These are phyloP conservation scores for Rutidosis leptorrhynchoides DNA, from an alignment of 129 eudicot genomes.

Conservation along the genomic window DNA sequence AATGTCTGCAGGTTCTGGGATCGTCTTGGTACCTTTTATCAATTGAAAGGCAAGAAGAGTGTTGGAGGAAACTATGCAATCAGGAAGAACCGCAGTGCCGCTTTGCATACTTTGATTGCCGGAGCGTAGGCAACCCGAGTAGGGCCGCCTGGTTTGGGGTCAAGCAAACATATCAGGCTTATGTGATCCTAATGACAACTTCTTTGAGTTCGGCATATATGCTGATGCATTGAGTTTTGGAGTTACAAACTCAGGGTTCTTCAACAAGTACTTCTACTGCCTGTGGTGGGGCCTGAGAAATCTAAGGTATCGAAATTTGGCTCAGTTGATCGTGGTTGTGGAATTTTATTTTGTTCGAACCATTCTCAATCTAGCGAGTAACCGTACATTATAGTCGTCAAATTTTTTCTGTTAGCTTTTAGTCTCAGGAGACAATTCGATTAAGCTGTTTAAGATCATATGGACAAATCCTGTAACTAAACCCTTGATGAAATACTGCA, in stretches of 20 bases:
- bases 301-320: no score
- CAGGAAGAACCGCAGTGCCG: slow-evolving; percentile 43
- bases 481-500: slow-evolving; percentile 28
- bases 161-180: slow-evolving; percentile 48
- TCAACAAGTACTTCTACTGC: slow-evolving; percentile 72
- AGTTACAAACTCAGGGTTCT: slow-evolving; percentile 54
- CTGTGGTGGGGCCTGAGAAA: slow-evolving; percentile 82
- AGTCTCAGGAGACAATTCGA: no score
- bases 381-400: background rate
- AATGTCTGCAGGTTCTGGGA: slow-evolving; percentile 68
- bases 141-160: slow-evolving; percentile 46
- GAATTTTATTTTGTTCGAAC: no score
- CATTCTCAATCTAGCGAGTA: no score
- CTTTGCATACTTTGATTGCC: slow-evolving; percentile 52
- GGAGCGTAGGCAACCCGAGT: slow-evolving; percentile 23
- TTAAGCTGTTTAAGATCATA: no score
- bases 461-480: no score
- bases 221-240: slow-evolving; percentile 53
- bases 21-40: slow-evolving; percentile 78
- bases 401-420: background rate
- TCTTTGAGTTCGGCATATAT: slow-evolving; percentile 71
- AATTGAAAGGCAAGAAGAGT: slow-evolving; percentile 72
- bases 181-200: slow-evolving; percentile 41
- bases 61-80: slow-evolving; percentile 60
- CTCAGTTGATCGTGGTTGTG: no score